Conservation (phyloP, 106 monocot genomes). For the Dendrobium officinale region DNA sequence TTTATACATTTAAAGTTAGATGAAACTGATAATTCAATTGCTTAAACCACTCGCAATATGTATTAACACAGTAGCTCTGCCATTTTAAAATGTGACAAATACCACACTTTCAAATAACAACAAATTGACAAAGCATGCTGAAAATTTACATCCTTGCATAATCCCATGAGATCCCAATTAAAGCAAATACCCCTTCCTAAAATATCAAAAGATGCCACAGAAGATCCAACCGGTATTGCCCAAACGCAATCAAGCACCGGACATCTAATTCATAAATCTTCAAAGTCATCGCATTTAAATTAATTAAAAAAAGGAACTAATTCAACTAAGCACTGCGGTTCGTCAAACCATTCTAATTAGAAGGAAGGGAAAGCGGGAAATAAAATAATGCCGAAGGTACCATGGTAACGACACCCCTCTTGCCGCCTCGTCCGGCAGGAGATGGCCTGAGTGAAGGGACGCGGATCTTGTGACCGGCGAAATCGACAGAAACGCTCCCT, state of each 20-base stretch:
- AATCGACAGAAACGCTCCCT: slow-evolving; percentile 28
- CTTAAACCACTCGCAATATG: too few relatives aligned
- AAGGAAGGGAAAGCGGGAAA: not conserved
- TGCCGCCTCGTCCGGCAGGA: slow-evolving; percentile 23
- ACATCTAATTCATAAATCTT: not conserved
- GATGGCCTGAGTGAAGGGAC: slow-evolving; percentile 15
- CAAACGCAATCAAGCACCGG: not conserved
- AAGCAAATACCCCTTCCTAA: slow-evolving; percentile 4
- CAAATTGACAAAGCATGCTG: not conserved
- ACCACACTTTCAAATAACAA: not conserved
- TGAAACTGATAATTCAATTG: too few relatives aligned
- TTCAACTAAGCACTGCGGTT: not conserved
- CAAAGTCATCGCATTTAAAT: not conserved
- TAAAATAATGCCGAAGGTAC: slow-evolving; percentile 16
- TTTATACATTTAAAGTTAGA: too few relatives aligned
- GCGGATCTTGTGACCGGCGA: slow-evolving; percentile 39
- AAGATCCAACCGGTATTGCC: not conserved
- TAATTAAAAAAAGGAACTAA: not conserved
- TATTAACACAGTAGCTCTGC: too few relatives aligned
- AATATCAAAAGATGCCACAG: not conserved
- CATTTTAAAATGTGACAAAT: not conserved
- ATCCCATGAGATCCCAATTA: not conserved
- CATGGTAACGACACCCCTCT: slow-evolving; percentile 72
- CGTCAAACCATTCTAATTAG: not conserved
- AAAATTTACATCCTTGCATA: not conserved